Evolutionary conservation across 306 rosid species (phyloP), one percentile per base, ranked within the genome.

Genomic region (Carpinus viminea): DNA sequence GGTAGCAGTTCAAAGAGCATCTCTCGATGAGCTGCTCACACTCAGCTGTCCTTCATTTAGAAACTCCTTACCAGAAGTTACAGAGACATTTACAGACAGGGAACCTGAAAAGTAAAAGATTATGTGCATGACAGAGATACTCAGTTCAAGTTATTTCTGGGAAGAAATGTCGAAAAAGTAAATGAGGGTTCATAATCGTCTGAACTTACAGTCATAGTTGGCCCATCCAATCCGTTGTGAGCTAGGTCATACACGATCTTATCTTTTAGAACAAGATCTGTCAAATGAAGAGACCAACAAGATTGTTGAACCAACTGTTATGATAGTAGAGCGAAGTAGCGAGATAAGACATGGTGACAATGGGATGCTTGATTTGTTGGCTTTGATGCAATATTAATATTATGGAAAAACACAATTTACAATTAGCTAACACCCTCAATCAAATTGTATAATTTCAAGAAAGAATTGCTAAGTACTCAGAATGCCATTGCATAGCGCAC

Each of bases 241-340:
- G 89, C 94, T 57, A 94, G 78, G 81, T 92, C 98, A 50, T 92
- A 94, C 68, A 94, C 54, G 53, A 94, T 92, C 90, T 88, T 92
- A 76, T 92, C 97, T 85, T 94, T 94, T 34, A 92, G 84, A 80
- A 94, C 89, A 74, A 94, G 88, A 89, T 94, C 97, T 92, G 90
- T 79, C 87, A 77, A 77, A 71, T 50, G 46, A 79, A 76, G 77
- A 80, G 46, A 60, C 36, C 26, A 81, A 57, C 31, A 59, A 78
- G 34, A 31, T 46, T 59, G 64, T 59, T 43, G 72, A 70, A 79
- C 68, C 65, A 59, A 24, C 11, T 59, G 65, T 59, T 24, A 55
- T 55, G 61, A 55, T 20, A 18, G 61, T 55, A n/a, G 11, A 55
- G 24, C 10, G 11, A n/a, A 55, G 61, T 8, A 18, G 21, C 8